Percentiles rank a stretch among this genome's conserved stretches.
phyloP scores from a whole-genome alignment of 371 early-diverging fungal species.

The Mucor lusitanicus region DNA sequence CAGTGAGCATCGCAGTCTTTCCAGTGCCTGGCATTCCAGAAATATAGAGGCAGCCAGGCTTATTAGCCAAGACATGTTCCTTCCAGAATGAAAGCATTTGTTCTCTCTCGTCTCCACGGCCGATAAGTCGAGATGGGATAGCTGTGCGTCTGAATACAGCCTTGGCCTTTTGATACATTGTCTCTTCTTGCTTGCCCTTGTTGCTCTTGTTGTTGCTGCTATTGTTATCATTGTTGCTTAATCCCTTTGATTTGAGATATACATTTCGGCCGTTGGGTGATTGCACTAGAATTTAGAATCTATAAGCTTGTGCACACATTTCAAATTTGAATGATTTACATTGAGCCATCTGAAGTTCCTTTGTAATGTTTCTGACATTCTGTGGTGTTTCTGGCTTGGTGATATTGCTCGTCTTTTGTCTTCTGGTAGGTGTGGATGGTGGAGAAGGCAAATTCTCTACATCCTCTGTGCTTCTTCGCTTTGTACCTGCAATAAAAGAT shows the following conservation, averaged over 20 bases:
- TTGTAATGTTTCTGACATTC: slow-evolving; percentile 21
- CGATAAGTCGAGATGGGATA: slow-evolving; percentile 70
- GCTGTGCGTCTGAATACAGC: slow-evolving; percentile 64
- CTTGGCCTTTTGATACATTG: slow-evolving; percentile 41
- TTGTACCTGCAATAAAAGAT: slow-evolving; percentile 5
- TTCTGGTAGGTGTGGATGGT: slow-evolving; percentile 11
- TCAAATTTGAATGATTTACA: not conserved
- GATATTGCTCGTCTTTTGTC: slow-evolving; percentile 7
- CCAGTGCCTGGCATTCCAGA: slow-evolving; percentile 96
- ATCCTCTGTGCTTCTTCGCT: slow-evolving; percentile 20
- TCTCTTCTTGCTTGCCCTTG: slow-evolving; percentile 1
- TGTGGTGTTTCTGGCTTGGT: slow-evolving; percentile 8
- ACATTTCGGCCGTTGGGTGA: slow-evolving; percentile 6
- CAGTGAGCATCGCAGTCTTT: slow-evolving; percentile 86
- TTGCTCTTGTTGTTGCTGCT: not conserved
- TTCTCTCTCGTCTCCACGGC: slow-evolving; percentile 70
- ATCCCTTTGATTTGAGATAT: not conserved
- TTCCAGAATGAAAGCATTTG: slow-evolving; percentile 60
- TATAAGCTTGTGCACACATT: not conserved
- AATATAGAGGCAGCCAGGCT: slow-evolving; percentile 78
- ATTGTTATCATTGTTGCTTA: not conserved
- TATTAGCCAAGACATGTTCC: slow-evolving; percentile 36
- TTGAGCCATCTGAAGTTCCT: slow-evolving; percentile 15
- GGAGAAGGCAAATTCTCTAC: slow-evolving; percentile 16
- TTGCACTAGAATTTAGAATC: slow-evolving; percentile 1